These are phyloP conservation scores for Sphaerulina musiva DNA, from an alignment of 2,329 filamentous ascomycete genomes.

Conservation along the genomic window DNA sequence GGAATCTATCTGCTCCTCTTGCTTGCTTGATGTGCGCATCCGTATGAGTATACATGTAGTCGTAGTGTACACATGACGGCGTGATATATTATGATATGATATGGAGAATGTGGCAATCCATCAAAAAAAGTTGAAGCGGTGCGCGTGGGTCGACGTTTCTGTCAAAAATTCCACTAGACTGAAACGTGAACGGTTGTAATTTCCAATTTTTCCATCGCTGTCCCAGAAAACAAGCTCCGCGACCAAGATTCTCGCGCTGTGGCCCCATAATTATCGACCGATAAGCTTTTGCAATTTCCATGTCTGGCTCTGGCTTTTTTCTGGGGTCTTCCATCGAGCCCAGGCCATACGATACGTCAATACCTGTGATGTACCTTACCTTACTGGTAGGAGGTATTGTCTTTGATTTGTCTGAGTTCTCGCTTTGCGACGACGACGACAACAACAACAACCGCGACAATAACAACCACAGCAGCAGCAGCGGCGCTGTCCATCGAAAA, in stretches of 20 bases:
- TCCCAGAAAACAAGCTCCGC: neutral
- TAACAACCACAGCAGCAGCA: neutral
- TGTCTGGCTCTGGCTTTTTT: too few relatives aligned
- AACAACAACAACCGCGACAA: neutral
- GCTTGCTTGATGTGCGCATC: too few relatives aligned
- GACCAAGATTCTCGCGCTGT: neutral
- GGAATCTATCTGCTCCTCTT: too few relatives aligned
- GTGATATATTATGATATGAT: too few relatives aligned
- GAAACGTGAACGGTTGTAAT: neutral
- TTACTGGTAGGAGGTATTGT: neutral
- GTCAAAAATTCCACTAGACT: too few relatives aligned
- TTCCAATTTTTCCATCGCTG: neutral
- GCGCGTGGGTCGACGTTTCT: too few relatives aligned
- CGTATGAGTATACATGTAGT: too few relatives aligned
- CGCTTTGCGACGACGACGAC: neutral
- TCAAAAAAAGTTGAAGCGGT: too few relatives aligned
- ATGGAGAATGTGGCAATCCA: too few relatives aligned
- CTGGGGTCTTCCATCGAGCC: too few relatives aligned
- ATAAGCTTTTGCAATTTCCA: neutral
- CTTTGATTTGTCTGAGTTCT: neutral
- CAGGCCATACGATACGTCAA: too few relatives aligned
- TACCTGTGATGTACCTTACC: neutral
- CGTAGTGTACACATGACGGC: too few relatives aligned
- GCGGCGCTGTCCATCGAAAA: neutral
- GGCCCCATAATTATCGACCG: neutral